Conservation (phyloP, 2,329 filamentous ascomycete genomes). For the Stachybotrys elegans region DNA sequence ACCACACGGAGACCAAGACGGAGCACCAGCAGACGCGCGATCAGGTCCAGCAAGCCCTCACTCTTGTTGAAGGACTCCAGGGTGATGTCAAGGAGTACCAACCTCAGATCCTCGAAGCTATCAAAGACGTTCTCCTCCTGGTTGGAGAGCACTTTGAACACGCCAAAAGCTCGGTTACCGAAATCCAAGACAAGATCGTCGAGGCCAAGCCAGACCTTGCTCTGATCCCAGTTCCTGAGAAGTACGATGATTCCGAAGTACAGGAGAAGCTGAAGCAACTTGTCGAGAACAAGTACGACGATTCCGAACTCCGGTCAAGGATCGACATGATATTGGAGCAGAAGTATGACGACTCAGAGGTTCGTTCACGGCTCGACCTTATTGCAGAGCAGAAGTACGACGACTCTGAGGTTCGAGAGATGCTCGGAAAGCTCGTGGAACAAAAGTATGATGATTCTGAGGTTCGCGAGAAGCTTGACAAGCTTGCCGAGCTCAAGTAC, state of each 20-base stretch:
- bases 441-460: conserved; percentile 52
- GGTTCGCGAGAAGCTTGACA: conserved; percentile 30
- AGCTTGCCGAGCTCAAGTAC: conserved; percentile 57
- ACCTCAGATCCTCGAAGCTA: conserved; percentile 79
- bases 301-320: conserved; percentile 38
- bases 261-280: conserved; percentile 35
- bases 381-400: conserved; percentile 31
- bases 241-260: conserved; percentile 50
- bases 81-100: conserved; percentile 77
- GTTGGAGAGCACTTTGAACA: conserved; percentile 87
- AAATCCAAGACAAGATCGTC: conserved; percentile 54
- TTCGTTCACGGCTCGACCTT: conserved; percentile 16
- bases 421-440: conserved; percentile 17
- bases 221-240: conserved; percentile 52
- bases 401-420: conserved; percentile 19
- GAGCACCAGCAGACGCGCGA: conserved; percentile 82
- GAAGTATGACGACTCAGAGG: conserved; percentile 17
- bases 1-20: conserved; percentile 64
- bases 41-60: conserved; percentile 70
- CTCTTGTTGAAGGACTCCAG: conserved; percentile 70
- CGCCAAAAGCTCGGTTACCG: conserved; percentile 60
- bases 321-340: conserved; percentile 35
- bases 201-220: conserved; percentile 58
- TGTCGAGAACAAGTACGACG: conserved; percentile 60
- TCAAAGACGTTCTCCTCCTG: conserved; percentile 79